phyloP scores from a whole-genome alignment of 2,329 filamentous ascomycete species.

The Arthrobotrys megalospora region DNA sequence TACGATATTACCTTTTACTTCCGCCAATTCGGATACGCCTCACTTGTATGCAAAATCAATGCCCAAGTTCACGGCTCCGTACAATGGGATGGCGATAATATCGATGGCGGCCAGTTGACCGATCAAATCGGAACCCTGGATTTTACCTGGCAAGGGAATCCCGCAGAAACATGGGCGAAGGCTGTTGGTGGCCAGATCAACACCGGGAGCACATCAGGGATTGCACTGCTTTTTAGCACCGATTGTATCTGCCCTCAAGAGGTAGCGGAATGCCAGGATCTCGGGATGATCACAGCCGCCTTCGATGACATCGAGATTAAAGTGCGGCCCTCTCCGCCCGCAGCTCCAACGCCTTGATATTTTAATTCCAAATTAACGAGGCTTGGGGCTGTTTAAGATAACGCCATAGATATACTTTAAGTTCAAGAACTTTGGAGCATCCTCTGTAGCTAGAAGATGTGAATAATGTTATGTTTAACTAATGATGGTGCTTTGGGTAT shows the following conservation, averaged over 20 bases:
- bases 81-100: conserved; percentile 26
- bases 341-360: too few relatives aligned
- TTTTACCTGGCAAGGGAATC: background rate
- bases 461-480: too few relatives aligned
- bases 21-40: conserved; percentile 15
- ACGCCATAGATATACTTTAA: too few relatives aligned
- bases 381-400: background rate
- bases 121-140: background rate
- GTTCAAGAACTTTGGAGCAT: too few relatives aligned
- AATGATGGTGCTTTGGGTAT: too few relatives aligned
- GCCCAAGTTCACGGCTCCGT: background rate
- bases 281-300: conserved; percentile 8
- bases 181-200: background rate
- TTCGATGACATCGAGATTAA: conserved; percentile 29
- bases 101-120: background rate
- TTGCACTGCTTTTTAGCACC: conserved; percentile 1
- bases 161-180: background rate
- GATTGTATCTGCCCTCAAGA: conserved; percentile 11
- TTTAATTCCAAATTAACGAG: too few relatives aligned
- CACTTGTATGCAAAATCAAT: background rate
- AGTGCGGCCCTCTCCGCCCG: background rate
- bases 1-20: conserved; percentile 24
- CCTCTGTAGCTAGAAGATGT: too few relatives aligned
- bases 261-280: background rate
- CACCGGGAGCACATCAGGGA: background rate